These are phyloP conservation scores for Penicillium simplicissimum DNA, from an alignment of 495 filamentous ascomycete genomes.

Conservation along the genomic window DNA sequence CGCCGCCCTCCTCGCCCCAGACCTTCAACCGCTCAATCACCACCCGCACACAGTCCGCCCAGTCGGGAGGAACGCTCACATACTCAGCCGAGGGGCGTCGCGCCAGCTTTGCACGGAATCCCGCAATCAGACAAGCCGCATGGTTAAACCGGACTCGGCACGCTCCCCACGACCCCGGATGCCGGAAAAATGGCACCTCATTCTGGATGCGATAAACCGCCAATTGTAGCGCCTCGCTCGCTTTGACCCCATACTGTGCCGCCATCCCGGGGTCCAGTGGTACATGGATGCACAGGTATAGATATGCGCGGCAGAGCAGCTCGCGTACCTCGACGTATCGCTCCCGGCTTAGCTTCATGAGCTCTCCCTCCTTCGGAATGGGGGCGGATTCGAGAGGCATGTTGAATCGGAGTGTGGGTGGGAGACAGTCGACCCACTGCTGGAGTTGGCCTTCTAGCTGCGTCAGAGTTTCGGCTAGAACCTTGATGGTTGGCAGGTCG, in stretches of 20 bases:
- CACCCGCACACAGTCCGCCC: conserved; percentile 28
- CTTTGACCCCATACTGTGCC: conserved; percentile 25
- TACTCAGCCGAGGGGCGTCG: conserved; percentile 24
- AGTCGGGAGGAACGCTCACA: conserved; percentile 26
- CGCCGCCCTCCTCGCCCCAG: conserved; percentile 32
- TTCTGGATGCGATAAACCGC: conserved; percentile 32
- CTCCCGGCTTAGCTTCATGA: conserved; percentile 38
- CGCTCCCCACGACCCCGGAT: conserved; percentile 35
- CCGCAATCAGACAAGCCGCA: conserved; percentile 33
- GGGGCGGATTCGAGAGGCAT: conserved; percentile 30
- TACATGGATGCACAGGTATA: conserved; percentile 37
- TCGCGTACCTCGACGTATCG: conserved; percentile 43
- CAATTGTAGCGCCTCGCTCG: conserved; percentile 29
- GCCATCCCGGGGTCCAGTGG: conserved; percentile 23
- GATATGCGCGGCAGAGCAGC: conserved; percentile 40
- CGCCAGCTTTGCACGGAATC: conserved; percentile 27
- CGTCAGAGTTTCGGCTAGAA: conserved; percentile 27
- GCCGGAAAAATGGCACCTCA: conserved; percentile 34
- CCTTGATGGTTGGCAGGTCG: conserved; percentile 27
- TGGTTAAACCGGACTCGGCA: conserved; percentile 36
- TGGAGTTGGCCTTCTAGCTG: conserved; percentile 40
- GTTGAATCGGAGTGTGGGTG: conserved; percentile 33
- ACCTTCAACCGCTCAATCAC: conserved; percentile 31
- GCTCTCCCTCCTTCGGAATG: conserved; percentile 29
- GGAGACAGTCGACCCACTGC: conserved; percentile 40